A percentile compares a stretch with the other conserved stretches of the same genome.
These are phyloP conservation scores for Mycena olivaceomarginata DNA, from an alignment of 768 basidiomycete species.

Conservation along the genomic window DNA sequence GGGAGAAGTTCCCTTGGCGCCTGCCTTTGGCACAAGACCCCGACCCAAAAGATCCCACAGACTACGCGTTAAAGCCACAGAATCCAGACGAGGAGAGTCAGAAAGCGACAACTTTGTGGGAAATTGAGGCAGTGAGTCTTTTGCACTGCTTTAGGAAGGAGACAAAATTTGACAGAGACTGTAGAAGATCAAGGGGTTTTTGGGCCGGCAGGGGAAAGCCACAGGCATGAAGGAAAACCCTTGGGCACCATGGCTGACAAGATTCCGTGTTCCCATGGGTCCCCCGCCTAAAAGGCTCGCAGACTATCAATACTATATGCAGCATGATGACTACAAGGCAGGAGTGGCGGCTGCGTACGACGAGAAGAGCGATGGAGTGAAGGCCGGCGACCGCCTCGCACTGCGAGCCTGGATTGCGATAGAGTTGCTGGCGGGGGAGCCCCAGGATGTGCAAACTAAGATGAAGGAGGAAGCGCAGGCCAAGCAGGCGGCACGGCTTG, in stretches of 20 bases:
- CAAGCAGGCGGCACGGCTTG: not conserved
- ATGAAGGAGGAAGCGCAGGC: not conserved
- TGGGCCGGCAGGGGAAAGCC: not conserved
- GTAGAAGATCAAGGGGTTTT: not conserved
- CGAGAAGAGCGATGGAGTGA: too few species aligned
- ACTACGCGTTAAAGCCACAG: not conserved
- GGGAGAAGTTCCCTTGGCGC: not conserved
- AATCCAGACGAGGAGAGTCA: not conserved
- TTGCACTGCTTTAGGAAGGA: too few species aligned
- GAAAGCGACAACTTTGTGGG: not conserved
- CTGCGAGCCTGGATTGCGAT: not conserved
- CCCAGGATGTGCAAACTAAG: not conserved
- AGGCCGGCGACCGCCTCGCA: not conserved
- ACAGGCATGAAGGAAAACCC: not conserved
- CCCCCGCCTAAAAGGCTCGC: not conserved
- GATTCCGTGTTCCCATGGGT: not conserved
- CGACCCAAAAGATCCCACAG: not conserved
- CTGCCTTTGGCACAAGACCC: not conserved
- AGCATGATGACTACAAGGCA: not conserved
- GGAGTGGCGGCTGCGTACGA: not conserved
- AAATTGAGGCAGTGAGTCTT: not conserved
- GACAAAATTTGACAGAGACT: not conserved
- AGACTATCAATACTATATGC: slow-evolving; percentile 14
- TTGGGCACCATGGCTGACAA: not conserved
- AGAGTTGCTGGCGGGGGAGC: not conserved